Evolutionary conservation across 2,329 filamentous ascomycete species (phyloP).

Genomic region (Erysiphe pisi): DNA sequence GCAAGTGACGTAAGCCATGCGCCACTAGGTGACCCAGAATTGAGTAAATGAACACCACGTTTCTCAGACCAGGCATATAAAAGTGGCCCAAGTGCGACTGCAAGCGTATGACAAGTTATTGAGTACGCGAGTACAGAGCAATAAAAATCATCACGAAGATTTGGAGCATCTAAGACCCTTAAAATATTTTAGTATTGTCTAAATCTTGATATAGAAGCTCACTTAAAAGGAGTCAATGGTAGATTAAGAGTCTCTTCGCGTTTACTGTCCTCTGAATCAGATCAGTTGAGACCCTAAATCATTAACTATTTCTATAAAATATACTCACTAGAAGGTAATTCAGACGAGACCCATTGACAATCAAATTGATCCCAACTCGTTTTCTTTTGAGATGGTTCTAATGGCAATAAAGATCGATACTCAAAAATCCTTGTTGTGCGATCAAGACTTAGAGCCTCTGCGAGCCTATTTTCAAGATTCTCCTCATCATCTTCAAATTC

Average conservation of each 20-base stretch:
- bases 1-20: conserved; percentile 70
- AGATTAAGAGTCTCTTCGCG: conserved; percentile 41
- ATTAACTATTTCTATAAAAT: not conserved
- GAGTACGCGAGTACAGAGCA: conserved; percentile 86
- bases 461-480: conserved; percentile 63
- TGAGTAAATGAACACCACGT: conserved; percentile 51
- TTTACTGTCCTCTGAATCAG: conserved; percentile 33
- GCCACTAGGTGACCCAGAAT: conserved; percentile 42
- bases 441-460: conserved; percentile 71
- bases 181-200: conserved; percentile 29
- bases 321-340: conserved; percentile 32
- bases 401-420: conserved; percentile 38
- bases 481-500: conserved; percentile 50
- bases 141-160: conserved; percentile 90
- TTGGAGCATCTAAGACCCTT: conserved; percentile 76
- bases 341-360: conserved; percentile 33
- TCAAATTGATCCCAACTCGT: conserved; percentile 30
- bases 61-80: conserved; percentile 85
- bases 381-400: conserved; percentile 31
- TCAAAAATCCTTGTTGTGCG: conserved; percentile 55
- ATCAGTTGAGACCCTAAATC: not conserved
- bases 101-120: conserved; percentile 59
- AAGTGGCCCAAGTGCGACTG: conserved; percentile 66
- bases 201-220: conserved; percentile 36
- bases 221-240: conserved; percentile 68